Percentiles rank a stretch among this genome's conserved stretches.
Evolutionary conservation across 257 asterid genomes (phyloP).

Genomic region (Dorcoceras hygrometricum): DNA sequence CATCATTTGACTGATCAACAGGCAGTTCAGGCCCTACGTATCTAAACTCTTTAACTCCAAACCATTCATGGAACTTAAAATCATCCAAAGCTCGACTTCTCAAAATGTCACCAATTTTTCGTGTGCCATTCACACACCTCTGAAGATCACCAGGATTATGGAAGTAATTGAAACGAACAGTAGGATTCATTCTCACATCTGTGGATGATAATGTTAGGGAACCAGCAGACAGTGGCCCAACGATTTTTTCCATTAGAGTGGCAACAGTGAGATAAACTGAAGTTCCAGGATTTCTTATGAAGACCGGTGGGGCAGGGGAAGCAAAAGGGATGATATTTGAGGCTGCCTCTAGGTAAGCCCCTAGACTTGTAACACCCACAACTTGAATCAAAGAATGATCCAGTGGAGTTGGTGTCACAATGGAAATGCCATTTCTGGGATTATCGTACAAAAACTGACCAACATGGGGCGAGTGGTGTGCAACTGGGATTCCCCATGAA

Average conservation of each 20-base stretch:
- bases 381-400: constrained; percentile 85
- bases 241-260: constrained; percentile 80
- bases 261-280: constrained; percentile 73
- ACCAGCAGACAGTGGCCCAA: constrained; percentile 71
- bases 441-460: constrained; percentile 80
- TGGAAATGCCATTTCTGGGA: constrained; percentile 91
- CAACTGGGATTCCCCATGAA: constrained; percentile 84
- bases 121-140: constrained; percentile 63
- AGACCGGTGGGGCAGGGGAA: constrained; percentile 50
- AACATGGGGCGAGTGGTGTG: constrained; percentile 61
- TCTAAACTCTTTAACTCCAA: constrained; percentile 60
- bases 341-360: constrained; percentile 82
- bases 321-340: constrained; percentile 73
- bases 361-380: constrained; percentile 69
- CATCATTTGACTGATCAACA: constrained; percentile 41
- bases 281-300: constrained; percentile 39
- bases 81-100: constrained; percentile 15
- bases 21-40: constrained; percentile 75
- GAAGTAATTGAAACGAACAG: constrained; percentile 78
- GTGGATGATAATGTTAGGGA: constrained; percentile 74
- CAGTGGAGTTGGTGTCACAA: constrained; percentile 63
- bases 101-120: constrained; percentile 58
- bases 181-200: constrained; percentile 62
- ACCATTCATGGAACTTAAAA: not conserved
- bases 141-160: constrained; percentile 46